Percentiles rank a stretch among this genome's conserved stretches.
Evolutionary conservation across 2,329 filamentous ascomycete species (phyloP).

Genomic region (Thelonectria rubi): DNA sequence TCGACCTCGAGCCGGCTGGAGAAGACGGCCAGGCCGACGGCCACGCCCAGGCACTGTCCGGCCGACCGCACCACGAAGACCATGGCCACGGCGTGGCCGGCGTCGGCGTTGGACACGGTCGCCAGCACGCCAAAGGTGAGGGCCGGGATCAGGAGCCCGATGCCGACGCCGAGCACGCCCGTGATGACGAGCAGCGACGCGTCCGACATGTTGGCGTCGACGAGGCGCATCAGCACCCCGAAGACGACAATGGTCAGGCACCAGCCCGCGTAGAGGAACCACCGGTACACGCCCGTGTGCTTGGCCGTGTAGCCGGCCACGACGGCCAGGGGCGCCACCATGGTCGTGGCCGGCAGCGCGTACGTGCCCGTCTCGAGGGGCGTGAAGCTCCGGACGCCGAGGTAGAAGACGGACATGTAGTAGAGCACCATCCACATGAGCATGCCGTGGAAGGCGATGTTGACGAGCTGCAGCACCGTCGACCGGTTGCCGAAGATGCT

Average conservation of each 20-base stretch:
- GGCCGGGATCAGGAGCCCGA: conserved; percentile 72
- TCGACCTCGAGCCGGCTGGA: conserved; percentile 32
- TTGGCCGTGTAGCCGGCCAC: conserved; percentile 64
- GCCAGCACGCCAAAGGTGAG: conserved; percentile 72
- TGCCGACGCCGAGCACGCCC: conserved; percentile 66
- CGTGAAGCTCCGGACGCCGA: conserved; percentile 35
- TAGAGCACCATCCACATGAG: conserved; percentile 44
- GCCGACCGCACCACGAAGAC: conserved; percentile 39
- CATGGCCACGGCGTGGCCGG: conserved; percentile 40
- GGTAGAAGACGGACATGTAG: conserved; percentile 41
- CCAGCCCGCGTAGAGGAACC: conserved; percentile 71
- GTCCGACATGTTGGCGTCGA: conserved; percentile 57
- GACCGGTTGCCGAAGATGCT: conserved; percentile 35
- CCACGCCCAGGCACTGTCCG: conserved; percentile 43
- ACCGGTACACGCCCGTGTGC: conserved; percentile 65
- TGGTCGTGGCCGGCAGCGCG: conserved; percentile 67
- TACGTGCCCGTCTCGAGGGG: conserved; percentile 52
- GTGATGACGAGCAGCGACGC: conserved; percentile 69
- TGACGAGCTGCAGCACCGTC: conserved; percentile 34
- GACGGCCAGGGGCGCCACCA: conserved; percentile 69
- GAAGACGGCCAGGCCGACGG: conserved; percentile 40
- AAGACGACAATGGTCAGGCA: conserved; percentile 64
- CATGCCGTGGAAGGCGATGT: conserved; percentile 36
- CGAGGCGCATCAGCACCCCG: conserved; percentile 63
- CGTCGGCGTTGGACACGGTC: conserved; percentile 30